phyloP scores from a whole-genome alignment of 495 filamentous ascomycete genomes.

The Hypoxylon lienhwacheense region DNA sequence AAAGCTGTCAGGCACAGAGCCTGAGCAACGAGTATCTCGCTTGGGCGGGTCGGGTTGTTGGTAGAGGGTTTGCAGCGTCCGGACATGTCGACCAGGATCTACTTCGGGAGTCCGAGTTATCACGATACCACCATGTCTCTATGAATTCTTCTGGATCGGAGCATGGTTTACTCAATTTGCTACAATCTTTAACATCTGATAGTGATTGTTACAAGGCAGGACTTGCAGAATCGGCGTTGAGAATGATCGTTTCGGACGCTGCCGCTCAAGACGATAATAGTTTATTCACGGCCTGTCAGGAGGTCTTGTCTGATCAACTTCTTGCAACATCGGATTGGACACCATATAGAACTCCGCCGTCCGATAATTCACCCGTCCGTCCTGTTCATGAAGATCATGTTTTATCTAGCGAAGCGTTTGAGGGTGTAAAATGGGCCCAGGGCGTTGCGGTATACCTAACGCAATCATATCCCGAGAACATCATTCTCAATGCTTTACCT shows the following conservation, averaged over 20 bases:
- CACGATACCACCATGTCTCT: constrained; percentile 50
- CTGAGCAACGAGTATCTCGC: constrained; percentile 69
- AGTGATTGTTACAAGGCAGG: constrained; percentile 66
- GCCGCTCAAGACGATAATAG: constrained; percentile 46
- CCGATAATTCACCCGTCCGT: constrained; percentile 40
- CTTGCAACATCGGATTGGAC: constrained; percentile 52
- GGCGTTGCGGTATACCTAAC: constrained; percentile 63
- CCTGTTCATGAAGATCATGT: constrained; percentile 29
- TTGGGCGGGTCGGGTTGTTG: constrained; percentile 84
- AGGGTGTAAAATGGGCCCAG: constrained; percentile 61
- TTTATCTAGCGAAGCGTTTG: constrained; percentile 42
- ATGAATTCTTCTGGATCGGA: constrained; percentile 47
- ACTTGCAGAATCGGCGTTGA: constrained; percentile 75
- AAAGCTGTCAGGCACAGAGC: constrained; percentile 64
- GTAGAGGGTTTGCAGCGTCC: constrained; percentile 77
- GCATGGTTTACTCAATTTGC: constrained; percentile 59
- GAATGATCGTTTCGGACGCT: constrained; percentile 64
- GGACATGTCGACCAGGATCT: constrained; percentile 63
- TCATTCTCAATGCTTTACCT: constrained; percentile 66
- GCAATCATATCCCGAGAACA: constrained; percentile 59
- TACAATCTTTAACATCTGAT: constrained; percentile 68
- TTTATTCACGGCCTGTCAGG: constrained; percentile 53
- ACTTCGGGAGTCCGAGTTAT: constrained; percentile 58
- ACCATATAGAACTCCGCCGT: constrained; percentile 50
- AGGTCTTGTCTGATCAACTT: constrained; percentile 46